Conservation (phyloP, 2,329 filamentous ascomycete genomes). For the Leptographium lundbergii region DNA sequence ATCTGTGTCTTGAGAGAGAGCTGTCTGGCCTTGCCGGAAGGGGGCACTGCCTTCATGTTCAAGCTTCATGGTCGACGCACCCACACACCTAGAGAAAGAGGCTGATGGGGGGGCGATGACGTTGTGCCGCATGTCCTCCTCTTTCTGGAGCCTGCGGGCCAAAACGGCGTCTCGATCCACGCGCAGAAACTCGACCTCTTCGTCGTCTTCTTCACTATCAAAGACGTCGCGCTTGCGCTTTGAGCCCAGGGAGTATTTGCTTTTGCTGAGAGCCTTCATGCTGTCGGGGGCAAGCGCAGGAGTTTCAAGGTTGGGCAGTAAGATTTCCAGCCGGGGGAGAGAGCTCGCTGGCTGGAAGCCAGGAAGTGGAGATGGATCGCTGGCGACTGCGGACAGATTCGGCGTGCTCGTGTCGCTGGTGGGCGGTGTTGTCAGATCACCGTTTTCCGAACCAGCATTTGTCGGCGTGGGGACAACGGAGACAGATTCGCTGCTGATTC, state of each 20-base stretch:
- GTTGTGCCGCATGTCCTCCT: slow-evolving; percentile 18
- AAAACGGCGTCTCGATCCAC: slow-evolving; percentile 32
- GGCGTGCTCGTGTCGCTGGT: slow-evolving; percentile 30
- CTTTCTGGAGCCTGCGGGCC: slow-evolving; percentile 42
- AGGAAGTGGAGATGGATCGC: slow-evolving; percentile 6
- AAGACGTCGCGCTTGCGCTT: slow-evolving; percentile 31
- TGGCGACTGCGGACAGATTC: slow-evolving; percentile 15
- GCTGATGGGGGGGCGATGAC: background rate
- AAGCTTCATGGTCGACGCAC: background rate
- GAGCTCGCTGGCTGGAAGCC: slow-evolving; percentile 11
- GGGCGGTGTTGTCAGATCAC: slow-evolving; percentile 26
- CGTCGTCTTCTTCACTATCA: slow-evolving; percentile 26
- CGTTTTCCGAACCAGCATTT: slow-evolving; percentile 13
- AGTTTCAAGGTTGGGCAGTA: slow-evolving; percentile 17
- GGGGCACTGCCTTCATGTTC: background rate
- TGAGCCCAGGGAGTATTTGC: slow-evolving; percentile 32
- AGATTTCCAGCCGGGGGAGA: slow-evolving; percentile 22
- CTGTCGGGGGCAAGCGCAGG: slow-evolving; percentile 29
- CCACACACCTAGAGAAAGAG: background rate
- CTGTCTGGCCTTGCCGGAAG: background rate
- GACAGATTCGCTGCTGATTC: slow-evolving; percentile 17
- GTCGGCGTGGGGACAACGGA: slow-evolving; percentile 25
- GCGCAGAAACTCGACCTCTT: slow-evolving; percentile 14
- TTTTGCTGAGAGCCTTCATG: slow-evolving; percentile 32
- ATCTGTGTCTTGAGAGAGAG: too few relatives aligned